Percentiles rank a stretch among this genome's conserved stretches.
Conservation (phyloP, 148 eudicot genomes). For the Cornus florida region DNA sequence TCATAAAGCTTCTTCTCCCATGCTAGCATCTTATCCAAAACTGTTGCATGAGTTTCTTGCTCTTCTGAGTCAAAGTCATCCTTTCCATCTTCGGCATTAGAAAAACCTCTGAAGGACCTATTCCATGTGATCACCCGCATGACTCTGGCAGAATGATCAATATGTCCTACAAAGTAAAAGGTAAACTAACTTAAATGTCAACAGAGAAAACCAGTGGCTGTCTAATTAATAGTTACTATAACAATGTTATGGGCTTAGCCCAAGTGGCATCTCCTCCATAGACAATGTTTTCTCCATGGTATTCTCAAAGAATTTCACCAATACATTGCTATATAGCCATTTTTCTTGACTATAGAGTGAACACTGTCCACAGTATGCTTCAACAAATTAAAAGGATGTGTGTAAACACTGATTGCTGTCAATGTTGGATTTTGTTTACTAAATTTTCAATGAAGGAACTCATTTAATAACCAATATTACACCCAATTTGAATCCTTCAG, state of each 20-base stretch:
- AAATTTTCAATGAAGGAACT: not conserved
- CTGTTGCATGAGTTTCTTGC: conserved; percentile 92
- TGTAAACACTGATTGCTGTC: too few relatives aligned
- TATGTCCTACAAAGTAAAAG: conserved; percentile 57
- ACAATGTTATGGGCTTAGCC: not conserved
- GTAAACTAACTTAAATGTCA: conserved; percentile 7
- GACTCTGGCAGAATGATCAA: conserved; percentile 92
- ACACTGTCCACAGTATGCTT: too few relatives aligned
- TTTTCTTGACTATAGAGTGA: not conserved
- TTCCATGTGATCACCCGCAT: conserved; percentile 98
- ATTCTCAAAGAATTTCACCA: too few relatives aligned
- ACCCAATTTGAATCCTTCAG: not conserved
- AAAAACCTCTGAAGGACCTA: conserved; percentile 74
- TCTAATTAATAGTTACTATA: not conserved
- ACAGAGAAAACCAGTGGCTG: conserved; percentile 2
- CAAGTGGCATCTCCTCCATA: too few relatives aligned
- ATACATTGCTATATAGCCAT: too few relatives aligned
- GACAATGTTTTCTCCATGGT: too few relatives aligned
- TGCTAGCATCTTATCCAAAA: conserved; percentile 91
- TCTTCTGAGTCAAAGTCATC: conserved; percentile 85
- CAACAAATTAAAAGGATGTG: too few relatives aligned
- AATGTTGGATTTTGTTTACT: not conserved
- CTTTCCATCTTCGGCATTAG: conserved; percentile 47
- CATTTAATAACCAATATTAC: not conserved
- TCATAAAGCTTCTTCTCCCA: conserved; percentile 99